Conservation (phyloP, 2,329 filamentous ascomycete genomes). For the Elsinoe fawcettii region DNA sequence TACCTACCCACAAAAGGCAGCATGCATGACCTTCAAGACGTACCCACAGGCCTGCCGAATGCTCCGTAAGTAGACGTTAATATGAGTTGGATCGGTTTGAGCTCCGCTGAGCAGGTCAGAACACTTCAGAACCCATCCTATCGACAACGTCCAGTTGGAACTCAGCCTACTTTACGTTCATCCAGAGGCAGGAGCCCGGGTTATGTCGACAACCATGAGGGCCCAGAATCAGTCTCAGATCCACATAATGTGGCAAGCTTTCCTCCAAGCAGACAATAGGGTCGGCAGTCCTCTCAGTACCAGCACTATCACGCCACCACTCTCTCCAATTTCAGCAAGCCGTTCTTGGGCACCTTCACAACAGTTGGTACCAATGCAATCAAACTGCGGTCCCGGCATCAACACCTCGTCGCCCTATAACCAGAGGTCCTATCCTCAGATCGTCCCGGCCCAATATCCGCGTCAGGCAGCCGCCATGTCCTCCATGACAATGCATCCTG, state of each 20-base stretch:
- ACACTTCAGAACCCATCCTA: not conserved
- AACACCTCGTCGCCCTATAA: not conserved
- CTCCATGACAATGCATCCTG: not conserved
- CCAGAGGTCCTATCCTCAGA: not conserved
- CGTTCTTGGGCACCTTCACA: not conserved
- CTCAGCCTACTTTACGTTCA: not conserved
- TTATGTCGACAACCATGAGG: not conserved
- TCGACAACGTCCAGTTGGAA: not conserved
- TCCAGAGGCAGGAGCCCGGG: not conserved
- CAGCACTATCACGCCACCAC: not conserved
- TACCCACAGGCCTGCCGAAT: not conserved
- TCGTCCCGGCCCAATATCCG: not conserved
- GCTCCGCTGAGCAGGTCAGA: not conserved
- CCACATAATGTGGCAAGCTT: not conserved
- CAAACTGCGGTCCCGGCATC: not conserved
- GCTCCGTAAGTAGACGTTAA: not conserved
- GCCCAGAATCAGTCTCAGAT: not conserved
- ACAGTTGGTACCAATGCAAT: too few relatives aligned
- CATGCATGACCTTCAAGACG: not conserved
- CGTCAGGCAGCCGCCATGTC: not conserved
- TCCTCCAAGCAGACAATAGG: not conserved
- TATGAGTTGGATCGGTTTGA: too few relatives aligned
- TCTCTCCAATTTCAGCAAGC: not conserved
- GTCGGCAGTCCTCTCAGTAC: not conserved
- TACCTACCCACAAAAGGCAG: not conserved